phyloP scores from a whole-genome alignment of 148 eudicot genomes.

The Hydrangea macrophylla region DNA sequence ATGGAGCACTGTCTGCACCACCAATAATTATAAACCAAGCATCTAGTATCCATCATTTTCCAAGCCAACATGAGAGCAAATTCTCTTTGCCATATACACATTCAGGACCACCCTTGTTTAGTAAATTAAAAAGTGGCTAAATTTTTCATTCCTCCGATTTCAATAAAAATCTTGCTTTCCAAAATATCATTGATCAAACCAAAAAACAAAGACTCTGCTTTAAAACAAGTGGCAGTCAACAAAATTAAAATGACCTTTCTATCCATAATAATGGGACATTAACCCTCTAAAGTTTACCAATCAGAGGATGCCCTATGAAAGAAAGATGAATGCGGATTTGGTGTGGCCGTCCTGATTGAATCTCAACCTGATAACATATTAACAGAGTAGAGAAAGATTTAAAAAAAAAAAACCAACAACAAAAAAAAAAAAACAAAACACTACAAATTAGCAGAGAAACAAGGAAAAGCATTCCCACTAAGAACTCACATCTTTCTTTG shows the following conservation, averaged over 20 bases:
- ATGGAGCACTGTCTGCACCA: no score
- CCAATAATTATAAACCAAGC: no score
- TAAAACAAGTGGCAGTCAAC: not conserved
- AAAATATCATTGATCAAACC: no score
- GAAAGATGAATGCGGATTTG: slow-evolving; percentile 98
- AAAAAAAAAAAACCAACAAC: no score
- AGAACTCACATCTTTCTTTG: not conserved
- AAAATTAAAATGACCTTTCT: not conserved
- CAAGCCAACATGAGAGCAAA: no score
- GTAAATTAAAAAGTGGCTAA: no score
- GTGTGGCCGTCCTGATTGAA: slow-evolving; percentile 97
- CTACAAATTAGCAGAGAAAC: not conserved
- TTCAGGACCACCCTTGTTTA: no score
- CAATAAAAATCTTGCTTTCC: no score
- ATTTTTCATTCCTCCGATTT: not conserved
- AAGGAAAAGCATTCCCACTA: not conserved
- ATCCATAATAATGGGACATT: not conserved
- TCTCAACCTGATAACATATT: slow-evolving; percentile 65
- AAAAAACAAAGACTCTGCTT: no score
- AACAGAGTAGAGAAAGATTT: not conserved
- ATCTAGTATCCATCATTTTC: no score
- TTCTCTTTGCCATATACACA: no score
- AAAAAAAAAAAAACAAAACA: no score
- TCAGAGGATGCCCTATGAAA: slow-evolving; percentile 77
- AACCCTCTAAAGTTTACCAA: slow-evolving; percentile 43